phyloP scores from a whole-genome alignment of 2,329 filamentous ascomycete species.

The Xylaria arbuscula region DNA sequence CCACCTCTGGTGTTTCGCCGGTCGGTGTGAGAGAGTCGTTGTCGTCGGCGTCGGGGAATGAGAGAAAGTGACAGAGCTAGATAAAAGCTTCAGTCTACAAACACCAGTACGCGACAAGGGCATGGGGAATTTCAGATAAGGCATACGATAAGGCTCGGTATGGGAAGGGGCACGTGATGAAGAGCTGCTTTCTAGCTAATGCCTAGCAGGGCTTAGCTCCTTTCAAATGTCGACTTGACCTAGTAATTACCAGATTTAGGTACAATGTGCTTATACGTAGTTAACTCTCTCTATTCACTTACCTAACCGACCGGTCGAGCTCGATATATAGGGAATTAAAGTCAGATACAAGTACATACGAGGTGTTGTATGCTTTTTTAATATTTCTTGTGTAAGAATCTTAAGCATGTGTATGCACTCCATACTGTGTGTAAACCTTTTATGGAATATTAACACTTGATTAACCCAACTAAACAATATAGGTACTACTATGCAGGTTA shows the following conservation, averaged over 20 bases:
- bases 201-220: background rate
- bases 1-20: background rate
- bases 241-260: too few relatives aligned
- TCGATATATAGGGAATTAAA: too few relatives aligned
- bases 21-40: background rate
- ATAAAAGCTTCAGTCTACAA: background rate
- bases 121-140: background rate
- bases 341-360: too few relatives aligned
- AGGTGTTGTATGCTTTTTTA: too few relatives aligned
- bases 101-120: too few relatives aligned
- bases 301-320: too few relatives aligned
- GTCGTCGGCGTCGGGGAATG: background rate
- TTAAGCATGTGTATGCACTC: too few relatives aligned
- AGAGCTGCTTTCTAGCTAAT: background rate
- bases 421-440: too few relatives aligned
- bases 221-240: background rate
- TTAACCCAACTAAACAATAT: conserved; percentile 1
- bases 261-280: too few relatives aligned
- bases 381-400: too few relatives aligned
- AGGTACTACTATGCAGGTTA: background rate
- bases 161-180: background rate
- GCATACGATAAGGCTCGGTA: background rate
- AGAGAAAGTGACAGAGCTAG: background rate
- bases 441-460: background rate
- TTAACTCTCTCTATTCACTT: too few relatives aligned